Conservation (phyloP, 1,284 basidiomycete species). For the Puccinia brachypodii region DNA sequence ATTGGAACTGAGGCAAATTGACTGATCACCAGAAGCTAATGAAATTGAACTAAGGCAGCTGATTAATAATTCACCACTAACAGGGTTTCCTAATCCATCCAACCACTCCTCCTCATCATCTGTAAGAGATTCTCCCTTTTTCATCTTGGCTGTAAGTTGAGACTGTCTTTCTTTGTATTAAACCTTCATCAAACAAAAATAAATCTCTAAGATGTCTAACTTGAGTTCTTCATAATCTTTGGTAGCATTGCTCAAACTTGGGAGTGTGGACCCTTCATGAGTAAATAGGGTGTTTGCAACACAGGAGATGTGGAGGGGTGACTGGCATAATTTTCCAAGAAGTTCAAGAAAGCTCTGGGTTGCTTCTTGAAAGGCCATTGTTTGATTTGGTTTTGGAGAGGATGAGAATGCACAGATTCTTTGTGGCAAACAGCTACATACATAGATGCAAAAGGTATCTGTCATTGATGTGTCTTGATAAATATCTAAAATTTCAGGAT, state of each 20-base stretch:
- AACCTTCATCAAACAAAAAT: not conserved
- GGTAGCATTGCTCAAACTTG: not conserved
- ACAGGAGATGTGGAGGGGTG: not conserved
- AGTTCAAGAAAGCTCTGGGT: too few species aligned
- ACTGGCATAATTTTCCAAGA: too few species aligned
- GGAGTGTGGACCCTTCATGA: not conserved
- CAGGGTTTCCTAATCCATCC: not conserved
- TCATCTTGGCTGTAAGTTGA: not conserved
- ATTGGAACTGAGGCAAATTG: not conserved
- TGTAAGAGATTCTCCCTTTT: not conserved
- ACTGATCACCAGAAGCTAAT: not conserved
- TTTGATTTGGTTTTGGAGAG: too few species aligned
- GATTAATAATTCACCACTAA: not conserved
- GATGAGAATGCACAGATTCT: too few species aligned
- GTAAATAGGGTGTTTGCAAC: not conserved
- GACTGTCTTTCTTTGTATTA: not conserved
- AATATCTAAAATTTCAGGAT: too few species aligned
- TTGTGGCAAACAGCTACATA: too few species aligned
- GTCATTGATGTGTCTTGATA: too few species aligned
- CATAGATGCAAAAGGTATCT: too few species aligned
- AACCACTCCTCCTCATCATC: not conserved
- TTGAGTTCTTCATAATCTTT: not conserved
- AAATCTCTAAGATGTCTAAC: not conserved
- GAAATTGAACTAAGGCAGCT: too few species aligned
- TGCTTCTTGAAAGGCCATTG: too few species aligned